Conservation (phyloP, 1,139 yeast species). For the Nakaseomyces glabratus region DNA sequence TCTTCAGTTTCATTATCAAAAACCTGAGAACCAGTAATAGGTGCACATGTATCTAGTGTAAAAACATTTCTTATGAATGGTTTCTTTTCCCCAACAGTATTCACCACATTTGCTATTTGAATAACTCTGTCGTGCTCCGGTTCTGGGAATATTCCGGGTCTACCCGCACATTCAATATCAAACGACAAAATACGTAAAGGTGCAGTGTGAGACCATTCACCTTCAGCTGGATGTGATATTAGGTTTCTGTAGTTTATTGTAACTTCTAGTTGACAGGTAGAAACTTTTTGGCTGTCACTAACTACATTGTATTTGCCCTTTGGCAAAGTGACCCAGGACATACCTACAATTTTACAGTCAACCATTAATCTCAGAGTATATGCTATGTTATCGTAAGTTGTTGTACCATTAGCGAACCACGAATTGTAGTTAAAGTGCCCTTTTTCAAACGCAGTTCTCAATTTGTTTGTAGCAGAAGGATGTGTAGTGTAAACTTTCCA, state of each 20-base stretch:
- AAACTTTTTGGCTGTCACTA: constrained; percentile 36
- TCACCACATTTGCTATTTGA: constrained; percentile 93
- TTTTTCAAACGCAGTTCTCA: constrained; percentile 74
- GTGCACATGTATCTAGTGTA: constrained; percentile 82
- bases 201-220: constrained; percentile 89
- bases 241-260: constrained; percentile 57
- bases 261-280: constrained; percentile 83
- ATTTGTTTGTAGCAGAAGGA: constrained; percentile 53
- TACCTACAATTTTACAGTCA: constrained; percentile 86
- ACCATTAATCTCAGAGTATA: constrained; percentile 82
- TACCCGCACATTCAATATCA: constrained; percentile 97
- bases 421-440: constrained; percentile 66
- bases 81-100: constrained; percentile 57
- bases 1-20: constrained; percentile 66
- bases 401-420: constrained; percentile 49
- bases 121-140: constrained; percentile 89
- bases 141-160: constrained; percentile 95
- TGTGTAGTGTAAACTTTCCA: constrained; percentile 62
- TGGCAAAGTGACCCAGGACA: constrained; percentile 96
- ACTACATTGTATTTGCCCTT: constrained; percentile 53
- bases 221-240: constrained; percentile 78
- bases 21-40: constrained; percentile 90
- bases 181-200: constrained; percentile 89
- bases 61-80: constrained; percentile 94
- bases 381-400: constrained; percentile 84